phyloP scores from a whole-genome alignment of 2,329 filamentous ascomycete genomes.

The Ophiocordyceps unilateralis region DNA sequence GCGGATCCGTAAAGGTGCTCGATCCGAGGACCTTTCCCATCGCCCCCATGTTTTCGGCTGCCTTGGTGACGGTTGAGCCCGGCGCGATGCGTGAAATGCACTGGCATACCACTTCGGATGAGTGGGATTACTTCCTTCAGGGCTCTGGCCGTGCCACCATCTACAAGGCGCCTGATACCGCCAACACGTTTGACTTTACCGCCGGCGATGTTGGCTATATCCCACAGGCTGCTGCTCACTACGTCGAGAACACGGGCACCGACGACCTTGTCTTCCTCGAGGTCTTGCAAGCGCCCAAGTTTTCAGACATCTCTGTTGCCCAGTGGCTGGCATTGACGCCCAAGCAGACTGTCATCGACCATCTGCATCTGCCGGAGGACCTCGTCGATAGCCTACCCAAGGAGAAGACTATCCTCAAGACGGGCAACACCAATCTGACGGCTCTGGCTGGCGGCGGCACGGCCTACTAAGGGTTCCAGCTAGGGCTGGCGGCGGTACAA shows the following conservation, averaged over 20 bases:
- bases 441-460: constrained; percentile 7
- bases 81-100: constrained; percentile 49
- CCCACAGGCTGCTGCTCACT: constrained; percentile 31
- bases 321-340: constrained; percentile 43
- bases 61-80: constrained; percentile 38
- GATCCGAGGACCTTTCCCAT: constrained; percentile 40
- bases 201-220: constrained; percentile 44
- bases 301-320: constrained; percentile 35
- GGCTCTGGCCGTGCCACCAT: constrained; percentile 39
- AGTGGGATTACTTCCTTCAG: constrained; percentile 43
- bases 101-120: constrained; percentile 43
- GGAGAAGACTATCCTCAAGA: constrained; percentile 24
- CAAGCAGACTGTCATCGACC: constrained; percentile 39
- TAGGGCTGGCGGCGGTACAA: too few relatives aligned
- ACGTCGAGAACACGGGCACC: constrained; percentile 42
- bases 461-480: constrained; percentile 7
- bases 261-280: constrained; percentile 42
- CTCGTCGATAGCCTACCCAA: constrained; percentile 19
- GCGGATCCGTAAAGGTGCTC: constrained; percentile 41
- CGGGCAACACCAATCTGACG: constrained; percentile 20
- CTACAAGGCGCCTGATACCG: constrained; percentile 29
- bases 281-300: constrained; percentile 33
- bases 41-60: constrained; percentile 34
- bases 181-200: constrained; percentile 40
- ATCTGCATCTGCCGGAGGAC: constrained; percentile 23